Evolutionary conservation across 2,329 filamentous ascomycete species (phyloP), one percentile per base, ranked within the genome.

Genomic region (Elsinoe necatrix): DNA sequence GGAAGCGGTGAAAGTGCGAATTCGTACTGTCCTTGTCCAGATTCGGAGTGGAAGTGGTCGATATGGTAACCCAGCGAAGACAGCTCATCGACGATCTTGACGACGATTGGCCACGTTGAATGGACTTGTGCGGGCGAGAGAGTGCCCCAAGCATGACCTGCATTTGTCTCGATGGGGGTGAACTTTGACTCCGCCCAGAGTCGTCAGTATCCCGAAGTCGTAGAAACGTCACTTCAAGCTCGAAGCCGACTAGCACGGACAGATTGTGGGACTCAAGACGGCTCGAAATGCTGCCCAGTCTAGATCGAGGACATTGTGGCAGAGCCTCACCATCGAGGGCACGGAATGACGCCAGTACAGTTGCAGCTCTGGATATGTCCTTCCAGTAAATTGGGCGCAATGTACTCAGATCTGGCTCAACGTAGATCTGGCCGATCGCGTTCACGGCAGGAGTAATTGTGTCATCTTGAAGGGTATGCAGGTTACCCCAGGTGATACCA

Each of bases 171-270:
- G n/a, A 77, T 67, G 0, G 85, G 75, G 64, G 8, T 51, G 63
- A 59, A 75, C 11, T 34, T 12, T n/a, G 18, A 6, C 37, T 42
- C 16, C 57, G 57, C 27, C 25, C 21, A 2, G 41, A n/a, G n/a
- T 25, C 54, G 8, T 35, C 21, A 7, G 55, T 1, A 37, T 23
- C 42, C 9, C 14, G 68, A 18, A 77, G 76, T 39, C 77, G 76
- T 61, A 92, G 73, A 61, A 95, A 83, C 1, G 87, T 77, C 8
- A 93, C 80, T 69, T 95, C 89, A 39, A 95, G 82, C 68, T 95
- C 89, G 62, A 93, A 95, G 0, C 89, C 89, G 14, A 89, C 70
- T 0, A 84, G 74, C 48, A 90, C 81, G 2, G 75, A 69, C 1
- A 89, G 73, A 1, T 76, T 74, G 35, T 76, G 69, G 1, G 70